Evolutionary conservation across 257 asterid genomes (phyloP).

Genomic region (Solanum virginianum): DNA sequence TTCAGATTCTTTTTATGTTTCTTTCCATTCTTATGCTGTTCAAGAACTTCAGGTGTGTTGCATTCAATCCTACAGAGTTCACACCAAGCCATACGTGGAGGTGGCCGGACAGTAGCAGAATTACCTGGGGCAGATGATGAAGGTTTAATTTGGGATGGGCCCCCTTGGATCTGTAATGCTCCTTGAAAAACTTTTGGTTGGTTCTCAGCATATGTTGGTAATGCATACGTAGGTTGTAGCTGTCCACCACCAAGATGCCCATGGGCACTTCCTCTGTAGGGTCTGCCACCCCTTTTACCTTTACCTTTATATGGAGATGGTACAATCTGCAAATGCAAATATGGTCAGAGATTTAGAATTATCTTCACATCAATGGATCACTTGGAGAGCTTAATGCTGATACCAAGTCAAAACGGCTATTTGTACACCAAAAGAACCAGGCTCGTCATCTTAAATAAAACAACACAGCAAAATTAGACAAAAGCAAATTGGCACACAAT

Average conservation of each 20-base stretch:
- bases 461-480: neutral
- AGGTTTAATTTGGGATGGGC: conserved; percentile 9
- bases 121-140: conserved; percentile 3
- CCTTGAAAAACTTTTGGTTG: conserved; percentile 7
- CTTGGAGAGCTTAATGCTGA: neutral
- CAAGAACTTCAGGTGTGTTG: conserved; percentile 42
- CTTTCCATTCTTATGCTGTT: conserved; percentile 47
- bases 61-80: conserved; percentile 56
- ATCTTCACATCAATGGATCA: neutral
- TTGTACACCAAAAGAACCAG: neutral
- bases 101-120: conserved; percentile 10
- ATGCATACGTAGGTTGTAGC: conserved; percentile 3
- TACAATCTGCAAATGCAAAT: conserved; percentile 24
- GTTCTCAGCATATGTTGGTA: conserved; percentile 9
- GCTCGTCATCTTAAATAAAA: neutral
- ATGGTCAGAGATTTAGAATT: neutral
- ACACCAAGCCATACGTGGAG: conserved; percentile 27
- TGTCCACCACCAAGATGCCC: conserved; percentile 17
- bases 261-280: conserved; percentile 16
- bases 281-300: conserved; percentile 16
- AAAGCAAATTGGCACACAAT: neutral
- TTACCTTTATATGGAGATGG: conserved; percentile 25
- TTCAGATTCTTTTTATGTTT: conserved; percentile 47
- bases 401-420: neutral
- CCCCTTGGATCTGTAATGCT: conserved; percentile 12